phyloP scores from a whole-genome alignment of 2,329 filamentous ascomycete genomes.

The Pseudocercospora vitis region DNA sequence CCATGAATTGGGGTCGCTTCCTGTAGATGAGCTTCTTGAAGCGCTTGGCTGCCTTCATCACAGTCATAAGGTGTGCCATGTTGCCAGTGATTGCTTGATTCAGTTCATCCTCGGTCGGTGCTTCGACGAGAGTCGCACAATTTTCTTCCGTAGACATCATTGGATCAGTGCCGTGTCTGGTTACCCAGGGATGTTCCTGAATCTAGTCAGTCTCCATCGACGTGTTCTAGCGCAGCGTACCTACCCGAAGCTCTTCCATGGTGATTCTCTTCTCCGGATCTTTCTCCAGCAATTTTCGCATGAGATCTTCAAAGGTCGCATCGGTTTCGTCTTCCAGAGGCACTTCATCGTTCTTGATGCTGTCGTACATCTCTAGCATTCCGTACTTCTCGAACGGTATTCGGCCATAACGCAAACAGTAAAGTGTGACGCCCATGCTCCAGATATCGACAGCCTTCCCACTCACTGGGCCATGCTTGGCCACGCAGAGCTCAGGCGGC shows the following conservation, averaged over 20 bases:
- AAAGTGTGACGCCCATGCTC: conserved; percentile 96
- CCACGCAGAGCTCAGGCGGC: conserved; percentile 85
- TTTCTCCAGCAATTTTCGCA: conserved; percentile 75
- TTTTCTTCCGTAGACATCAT: conserved; percentile 83
- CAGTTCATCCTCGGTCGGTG: conserved; percentile 86
- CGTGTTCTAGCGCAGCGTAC: conserved; percentile 36
- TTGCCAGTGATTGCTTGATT: conserved; percentile 87
- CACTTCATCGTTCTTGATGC: conserved; percentile 72
- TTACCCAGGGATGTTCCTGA: conserved; percentile 92
- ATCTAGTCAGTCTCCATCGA: conserved; percentile 22
- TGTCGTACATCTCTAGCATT: conserved; percentile 84
- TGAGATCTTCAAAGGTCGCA: conserved; percentile 70
- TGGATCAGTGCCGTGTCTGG: conserved; percentile 71
- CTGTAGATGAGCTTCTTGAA: conserved; percentile 75
- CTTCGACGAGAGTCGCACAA: conserved; percentile 73
- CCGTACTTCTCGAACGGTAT: conserved; percentile 81
- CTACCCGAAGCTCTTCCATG: conserved; percentile 78
- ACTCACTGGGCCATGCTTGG: conserved; percentile 81
- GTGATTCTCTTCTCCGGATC: conserved; percentile 78
- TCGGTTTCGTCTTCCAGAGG: conserved; percentile 64
- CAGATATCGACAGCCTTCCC: conserved; percentile 92
- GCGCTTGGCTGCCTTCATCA: conserved; percentile 87
- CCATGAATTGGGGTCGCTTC: conserved; percentile 55
- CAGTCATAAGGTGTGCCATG: conserved; percentile 80
- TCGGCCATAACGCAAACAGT: conserved; percentile 83